Base-by-base conservation (phyloP, 176 grass and related monocot genomes). In the Zea luxurians region DNA sequence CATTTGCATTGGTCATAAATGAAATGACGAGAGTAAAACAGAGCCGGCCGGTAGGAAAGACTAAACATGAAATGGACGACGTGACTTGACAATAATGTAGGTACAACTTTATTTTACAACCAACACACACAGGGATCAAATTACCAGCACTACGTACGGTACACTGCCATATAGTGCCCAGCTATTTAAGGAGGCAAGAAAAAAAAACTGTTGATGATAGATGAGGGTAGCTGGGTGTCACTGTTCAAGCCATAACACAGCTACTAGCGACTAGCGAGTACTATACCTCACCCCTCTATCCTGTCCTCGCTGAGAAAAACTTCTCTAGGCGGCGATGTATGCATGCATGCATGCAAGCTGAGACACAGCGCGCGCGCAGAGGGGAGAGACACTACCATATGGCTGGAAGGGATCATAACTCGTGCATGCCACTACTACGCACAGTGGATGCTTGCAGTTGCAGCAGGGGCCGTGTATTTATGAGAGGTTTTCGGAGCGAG, bases 161-260 rank as follows among this genome's bases (percentile, higher is more conserved):
- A 37, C 10, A 3, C 48, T 78, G 52, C 4, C 18, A 68, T 10
- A 41, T 66, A 54, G 16, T 13, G 35, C 61, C 38, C 61, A 42
- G 9, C 34, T 13, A 13, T 66, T 66, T 37, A 66, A 79, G 63
- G 66, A 44, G 61, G n/a, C n/a, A n/a, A n/a, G n/a, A 4, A 34
- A 34, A 8, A 13, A 4, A 46, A 10, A 35, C 12, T 11, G 50
- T 42, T 55, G 27, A 27, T 27, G 27, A 27, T 27, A 27, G 27
- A 27, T 27, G 6, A 50, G 62, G 48, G 49, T 68, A 58, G 38
- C 37, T 68, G 38, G 59, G 13, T 27, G 8, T 1, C n/a, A 53
- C 47, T 82, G 58, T 43, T 73, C 4, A 53, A 64, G 45, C 36
- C 57, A 64, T 64, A 52, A 79, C 12, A 79, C 12, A 78, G 45